Percentiles rank a stretch among this genome's conserved stretches.
Conservation (phyloP, 768 basidiomycete genomes). For the Agaricus subrufescens region DNA sequence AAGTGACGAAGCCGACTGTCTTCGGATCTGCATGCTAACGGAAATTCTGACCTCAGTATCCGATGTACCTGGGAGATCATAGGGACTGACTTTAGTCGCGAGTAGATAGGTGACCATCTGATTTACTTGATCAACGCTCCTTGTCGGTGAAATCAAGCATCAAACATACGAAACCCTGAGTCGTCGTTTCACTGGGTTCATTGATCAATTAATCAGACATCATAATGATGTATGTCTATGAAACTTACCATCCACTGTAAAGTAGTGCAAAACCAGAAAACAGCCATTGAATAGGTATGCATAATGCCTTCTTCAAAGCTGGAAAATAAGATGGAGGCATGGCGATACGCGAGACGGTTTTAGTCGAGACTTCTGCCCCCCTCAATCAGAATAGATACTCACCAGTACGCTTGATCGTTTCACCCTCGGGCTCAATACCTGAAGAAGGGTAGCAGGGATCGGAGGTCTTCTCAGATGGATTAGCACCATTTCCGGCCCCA, state of each 20-base stretch:
- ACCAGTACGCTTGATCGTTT: conserved; percentile 10
- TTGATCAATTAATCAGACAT: neutral
- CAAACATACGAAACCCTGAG: conserved; percentile 45
- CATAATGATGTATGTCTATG: neutral
- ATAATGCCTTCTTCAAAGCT: conserved; percentile 38
- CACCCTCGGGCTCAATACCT: neutral
- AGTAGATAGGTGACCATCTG: conserved; percentile 54
- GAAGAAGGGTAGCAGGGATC: neutral
- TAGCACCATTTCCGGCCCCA: neutral
- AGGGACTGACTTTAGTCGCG: conserved; percentile 32
- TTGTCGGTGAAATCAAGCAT: neutral
- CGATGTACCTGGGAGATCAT: neutral
- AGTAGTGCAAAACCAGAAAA: conserved; percentile 37
- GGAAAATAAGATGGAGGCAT: neutral
- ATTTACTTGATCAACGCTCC: neutral
- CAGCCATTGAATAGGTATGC: conserved; percentile 43
- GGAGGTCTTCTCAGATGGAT: neutral
- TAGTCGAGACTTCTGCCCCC: neutral
- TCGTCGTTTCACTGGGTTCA: conserved; percentile 39
- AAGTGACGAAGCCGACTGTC: conserved; percentile 51
- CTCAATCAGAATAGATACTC: neutral
- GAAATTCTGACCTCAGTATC: conserved; percentile 7
- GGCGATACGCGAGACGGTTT: neutral
- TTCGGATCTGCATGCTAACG: conserved; percentile 41
- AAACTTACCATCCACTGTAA: conserved; percentile 45